Evolutionary conservation across 192 early-diverging fungal genomes (phyloP), one percentile per base, ranked within the genome.

Genomic region (Entrophospora sp.): DNA sequence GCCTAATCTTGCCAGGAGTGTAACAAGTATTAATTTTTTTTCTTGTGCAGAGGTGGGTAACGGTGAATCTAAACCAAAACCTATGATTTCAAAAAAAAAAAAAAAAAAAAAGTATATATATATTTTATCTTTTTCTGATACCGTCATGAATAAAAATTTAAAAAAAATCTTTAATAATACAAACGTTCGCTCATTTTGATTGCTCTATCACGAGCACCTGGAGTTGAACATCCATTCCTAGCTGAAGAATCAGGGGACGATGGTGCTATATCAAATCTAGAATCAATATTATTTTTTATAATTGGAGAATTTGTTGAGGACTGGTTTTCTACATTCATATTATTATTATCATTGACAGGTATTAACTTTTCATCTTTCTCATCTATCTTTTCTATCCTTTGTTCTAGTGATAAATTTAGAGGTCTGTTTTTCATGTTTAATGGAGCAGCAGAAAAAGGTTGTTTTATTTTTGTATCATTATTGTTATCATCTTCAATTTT

Each of bases 171-270:
- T n/a, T n/a, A 3, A 18, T 37, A 18, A 60, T 27, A 60, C 57
- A 7, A 10, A 60, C 57, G 57, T 27, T 60, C 30, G 30, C 24
- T 2, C 16, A 30, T 60, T 38, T 7, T 60, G 13, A 60, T n/a
- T 18, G 57, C 57, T 60, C 57, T 60, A 8, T 60, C 22, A 7
- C 57, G 57, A 35, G 57, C 57, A 40, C 37, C 37, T 22, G 36
- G 27, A 28, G 27, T 18, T 53, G 51, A 31, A 53, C 9, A 28
- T 5, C 51, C 51, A 53, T n/a, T n/a, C n/a, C n/a, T n/a, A n/a
- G n/a, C n/a, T n/a, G n/a, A n/a, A n/a, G n/a, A n/a, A n/a, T 27
- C 27, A 31, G 51, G 27, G 14, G 14, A 18, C 5, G 51, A 25
- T n/a, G 51, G n/a, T 53, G 51, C 51, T 25, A 16, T 12, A 28